Conservation (phyloP, 1,284 basidiomycete species). For the Earliella scabrosa region DNA sequence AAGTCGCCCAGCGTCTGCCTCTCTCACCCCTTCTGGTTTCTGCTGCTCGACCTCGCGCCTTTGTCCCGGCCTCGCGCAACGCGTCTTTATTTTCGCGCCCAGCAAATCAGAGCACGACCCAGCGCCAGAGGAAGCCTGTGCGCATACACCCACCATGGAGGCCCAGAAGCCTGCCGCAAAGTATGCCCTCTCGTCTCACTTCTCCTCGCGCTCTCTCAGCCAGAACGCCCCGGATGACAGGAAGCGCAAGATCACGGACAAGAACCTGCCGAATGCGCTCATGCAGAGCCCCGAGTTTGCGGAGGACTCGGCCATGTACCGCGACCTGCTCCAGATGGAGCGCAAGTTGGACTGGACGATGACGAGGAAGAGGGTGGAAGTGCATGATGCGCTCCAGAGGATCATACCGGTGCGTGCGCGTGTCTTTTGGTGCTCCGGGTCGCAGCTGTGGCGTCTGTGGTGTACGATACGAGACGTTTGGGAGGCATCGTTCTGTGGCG, state of each 20-base stretch:
- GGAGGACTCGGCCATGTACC: constrained; percentile 86
- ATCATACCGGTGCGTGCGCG: constrained; percentile 55
- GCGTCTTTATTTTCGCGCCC: no score
- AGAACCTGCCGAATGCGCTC: constrained; percentile 74
- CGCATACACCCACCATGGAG: constrained; percentile 25
- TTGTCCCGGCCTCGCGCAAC: no score
- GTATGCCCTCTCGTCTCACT: constrained; percentile 26
- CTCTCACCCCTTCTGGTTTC: no score
- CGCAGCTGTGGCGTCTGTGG: no score
- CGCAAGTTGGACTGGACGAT: constrained; percentile 96
- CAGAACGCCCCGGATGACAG: constrained; percentile 44
- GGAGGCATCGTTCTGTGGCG: no score
- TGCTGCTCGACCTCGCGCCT: no score
- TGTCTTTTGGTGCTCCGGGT: background rate
- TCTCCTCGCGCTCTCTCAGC: constrained; percentile 24
- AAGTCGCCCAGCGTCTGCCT: no score
- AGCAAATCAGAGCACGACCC: no score
- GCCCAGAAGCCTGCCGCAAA: constrained; percentile 30
- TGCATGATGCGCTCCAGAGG: constrained; percentile 78
- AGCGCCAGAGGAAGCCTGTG: no score
- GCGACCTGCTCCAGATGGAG: constrained; percentile 87
- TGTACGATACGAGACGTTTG: no score
- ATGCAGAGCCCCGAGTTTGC: constrained; percentile 72
- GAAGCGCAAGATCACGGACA: constrained; percentile 82
- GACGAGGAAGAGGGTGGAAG: constrained; percentile 87